These are phyloP conservation scores for Raphidocelis subcapitata DNA, from an alignment of 139 green algal species.

Conservation along the genomic window DNA sequence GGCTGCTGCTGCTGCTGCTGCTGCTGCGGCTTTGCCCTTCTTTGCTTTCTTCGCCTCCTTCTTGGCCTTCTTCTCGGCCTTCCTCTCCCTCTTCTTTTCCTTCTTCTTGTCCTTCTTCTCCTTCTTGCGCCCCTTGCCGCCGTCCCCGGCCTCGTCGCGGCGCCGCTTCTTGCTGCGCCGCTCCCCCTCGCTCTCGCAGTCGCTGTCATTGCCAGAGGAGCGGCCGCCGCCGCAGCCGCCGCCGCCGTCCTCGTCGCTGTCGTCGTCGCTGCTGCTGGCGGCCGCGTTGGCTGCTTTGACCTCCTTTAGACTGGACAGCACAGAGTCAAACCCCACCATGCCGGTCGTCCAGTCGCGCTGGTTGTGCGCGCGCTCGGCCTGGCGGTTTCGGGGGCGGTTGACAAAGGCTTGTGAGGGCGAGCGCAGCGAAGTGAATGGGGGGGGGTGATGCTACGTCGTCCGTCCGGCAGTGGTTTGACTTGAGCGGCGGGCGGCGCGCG, in stretches of 20 bases:
- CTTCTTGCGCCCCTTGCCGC: neutral
- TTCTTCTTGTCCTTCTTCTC: conserved; percentile 20
- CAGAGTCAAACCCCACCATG: conserved; percentile 71
- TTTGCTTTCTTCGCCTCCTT: conserved; percentile 1
- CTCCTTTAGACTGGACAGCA: conserved; percentile 70
- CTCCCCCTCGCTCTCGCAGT: conserved; percentile 20
- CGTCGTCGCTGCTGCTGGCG: conserved; percentile 21
- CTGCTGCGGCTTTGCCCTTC: neutral
- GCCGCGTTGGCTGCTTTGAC: conserved; percentile 25
- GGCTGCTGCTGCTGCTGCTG: neutral
- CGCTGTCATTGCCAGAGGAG: conserved; percentile 27
- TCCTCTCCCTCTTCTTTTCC: neutral
- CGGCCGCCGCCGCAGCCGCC: neutral
- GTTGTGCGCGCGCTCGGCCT: conserved; percentile 53
- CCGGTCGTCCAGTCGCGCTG: conserved; percentile 67
- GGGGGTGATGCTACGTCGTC: too few species aligned
- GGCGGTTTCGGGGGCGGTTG: neutral
- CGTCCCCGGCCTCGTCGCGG: neutral
- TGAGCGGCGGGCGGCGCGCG: too few species aligned
- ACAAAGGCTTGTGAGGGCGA: neutral
- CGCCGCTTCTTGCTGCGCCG: too few species aligned
- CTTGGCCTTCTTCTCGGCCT: conserved; percentile 8
- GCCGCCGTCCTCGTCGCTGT: neutral
- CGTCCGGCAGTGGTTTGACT: too few species aligned
- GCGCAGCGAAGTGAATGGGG: neutral